Conservation (phyloP, 371 early-diverging fungal species). For the Rhizopus sp. region DNA sequence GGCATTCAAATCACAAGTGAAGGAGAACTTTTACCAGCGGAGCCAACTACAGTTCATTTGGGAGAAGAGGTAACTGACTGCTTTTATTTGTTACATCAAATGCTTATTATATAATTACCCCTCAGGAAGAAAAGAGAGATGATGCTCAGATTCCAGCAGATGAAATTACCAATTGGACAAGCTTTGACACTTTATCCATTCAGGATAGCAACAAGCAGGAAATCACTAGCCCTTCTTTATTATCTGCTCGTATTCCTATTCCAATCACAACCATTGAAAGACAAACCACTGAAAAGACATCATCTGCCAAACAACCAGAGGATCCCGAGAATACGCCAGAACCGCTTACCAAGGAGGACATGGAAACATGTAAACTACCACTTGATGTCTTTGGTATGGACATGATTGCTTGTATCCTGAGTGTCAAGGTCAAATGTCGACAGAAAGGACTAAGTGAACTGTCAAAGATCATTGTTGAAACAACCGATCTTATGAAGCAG, state of each 20-base stretch:
- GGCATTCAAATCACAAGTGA: slow-evolving; percentile 28
- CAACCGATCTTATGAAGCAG: not conserved
- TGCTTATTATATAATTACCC: too few relatives aligned
- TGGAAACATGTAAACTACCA: slow-evolving; percentile 44
- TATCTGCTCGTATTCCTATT: slow-evolving; percentile 18
- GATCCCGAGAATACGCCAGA: slow-evolving; percentile 44
- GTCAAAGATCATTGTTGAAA: slow-evolving; percentile 3
- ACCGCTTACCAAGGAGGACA: slow-evolving; percentile 51
- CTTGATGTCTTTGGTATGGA: slow-evolving; percentile 56
- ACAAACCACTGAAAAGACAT: not conserved
- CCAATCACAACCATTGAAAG: not conserved
- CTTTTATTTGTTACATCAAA: too few relatives aligned
- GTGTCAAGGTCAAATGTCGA: slow-evolving; percentile 53
- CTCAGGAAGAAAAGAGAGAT: not conserved
- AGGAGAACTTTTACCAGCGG: slow-evolving; percentile 17
- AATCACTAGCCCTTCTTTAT: slow-evolving; percentile 13
- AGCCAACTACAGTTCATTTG: not conserved
- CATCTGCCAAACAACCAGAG: slow-evolving; percentile 2
- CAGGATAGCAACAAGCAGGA: slow-evolving; percentile 5
- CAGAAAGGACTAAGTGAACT: slow-evolving; percentile 48
- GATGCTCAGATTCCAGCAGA: slow-evolving; percentile 15
- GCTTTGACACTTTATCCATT: slow-evolving; percentile 25
- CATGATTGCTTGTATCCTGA: slow-evolving; percentile 52
- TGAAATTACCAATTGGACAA: slow-evolving; percentile 27
- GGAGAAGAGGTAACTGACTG: too few relatives aligned